Evolutionary conservation across 225 moss, liverwort and hornwort genomes (phyloP).

Genomic region (Straminergon stramineum): DNA sequence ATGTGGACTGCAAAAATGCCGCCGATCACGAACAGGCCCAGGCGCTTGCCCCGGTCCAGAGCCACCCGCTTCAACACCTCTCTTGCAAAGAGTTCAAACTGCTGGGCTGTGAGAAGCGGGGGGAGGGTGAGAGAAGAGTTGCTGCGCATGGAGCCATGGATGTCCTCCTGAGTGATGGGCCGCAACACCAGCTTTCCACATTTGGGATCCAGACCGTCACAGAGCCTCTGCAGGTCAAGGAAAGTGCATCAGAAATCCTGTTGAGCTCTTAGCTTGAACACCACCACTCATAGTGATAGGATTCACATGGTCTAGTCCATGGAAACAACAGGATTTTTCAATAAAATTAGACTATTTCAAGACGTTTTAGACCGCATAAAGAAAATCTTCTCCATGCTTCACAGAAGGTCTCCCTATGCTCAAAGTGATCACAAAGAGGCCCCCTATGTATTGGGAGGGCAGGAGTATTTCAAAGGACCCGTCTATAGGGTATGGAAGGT

Average conservation of each 20-base stretch:
- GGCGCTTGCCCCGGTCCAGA: conserved; percentile 76
- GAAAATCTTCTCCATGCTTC: neutral
- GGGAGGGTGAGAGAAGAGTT: conserved; percentile 30
- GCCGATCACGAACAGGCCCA: conserved; percentile 82
- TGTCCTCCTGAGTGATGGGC: conserved; percentile 66
- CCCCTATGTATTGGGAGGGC: neutral
- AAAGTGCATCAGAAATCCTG: neutral
- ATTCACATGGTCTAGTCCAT: neutral
- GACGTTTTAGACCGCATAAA: neutral
- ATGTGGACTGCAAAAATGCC: conserved; percentile 75
- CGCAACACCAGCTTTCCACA: conserved; percentile 73
- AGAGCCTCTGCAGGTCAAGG: conserved; percentile 35
- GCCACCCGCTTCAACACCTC: conserved; percentile 71
- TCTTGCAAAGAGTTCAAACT: conserved; percentile 67
- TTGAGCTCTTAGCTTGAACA: neutral
- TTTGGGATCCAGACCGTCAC: conserved; percentile 62
- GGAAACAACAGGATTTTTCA: neutral
- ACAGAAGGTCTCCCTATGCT: neutral
- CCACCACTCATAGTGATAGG: neutral
- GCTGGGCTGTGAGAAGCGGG: conserved; percentile 20
- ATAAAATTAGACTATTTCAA: neutral
- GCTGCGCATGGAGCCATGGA: conserved; percentile 26
- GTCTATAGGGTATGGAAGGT: neutral
- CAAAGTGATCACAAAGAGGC: neutral
- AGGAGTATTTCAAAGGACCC: neutral